A percentile compares a stretch with the other conserved stretches of the same genome.
These are phyloP conservation scores for Didymella glomerata DNA, from an alignment of 2,329 filamentous ascomycete species.

Conservation along the genomic window DNA sequence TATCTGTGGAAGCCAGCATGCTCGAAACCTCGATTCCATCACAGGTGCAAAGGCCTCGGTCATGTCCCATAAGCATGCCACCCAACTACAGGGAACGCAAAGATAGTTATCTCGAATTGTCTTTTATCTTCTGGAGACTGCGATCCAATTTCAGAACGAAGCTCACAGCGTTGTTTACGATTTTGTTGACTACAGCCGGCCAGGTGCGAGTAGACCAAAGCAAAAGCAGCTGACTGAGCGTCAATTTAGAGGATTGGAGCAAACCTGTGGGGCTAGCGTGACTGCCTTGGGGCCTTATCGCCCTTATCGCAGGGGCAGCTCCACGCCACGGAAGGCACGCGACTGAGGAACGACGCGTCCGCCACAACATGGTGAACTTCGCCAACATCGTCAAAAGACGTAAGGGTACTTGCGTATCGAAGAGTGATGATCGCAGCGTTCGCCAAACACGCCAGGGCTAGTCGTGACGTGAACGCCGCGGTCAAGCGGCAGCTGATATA, in stretches of 20 bases:
- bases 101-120: no score
- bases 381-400: background rate
- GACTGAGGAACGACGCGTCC: background rate
- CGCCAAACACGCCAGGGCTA: background rate
- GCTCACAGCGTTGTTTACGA: no score
- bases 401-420: background rate
- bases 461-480: constrained; percentile 28
- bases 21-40: constrained; percentile 39
- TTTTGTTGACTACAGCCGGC: no score
- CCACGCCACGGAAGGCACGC: background rate
- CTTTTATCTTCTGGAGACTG: no score
- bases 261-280: constrained; percentile 10
- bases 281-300: constrained; percentile 31
- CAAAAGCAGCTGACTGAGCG: no score
- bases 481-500: constrained; percentile 33
- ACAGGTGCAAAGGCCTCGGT: constrained; percentile 30
- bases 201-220: no score
- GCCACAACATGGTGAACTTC: background rate
- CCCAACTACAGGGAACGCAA: constrained; percentile 35
- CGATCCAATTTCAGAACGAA: no score
- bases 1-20: constrained; percentile 12
- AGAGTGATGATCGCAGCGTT: background rate
- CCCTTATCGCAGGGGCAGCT: constrained; percentile 8
- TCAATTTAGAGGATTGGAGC: no score
- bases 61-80: constrained; percentile 31